Evolutionary conservation across 495 filamentous ascomycete genomes (phyloP).

Genomic region (Tetracladium setigerum): DNA sequence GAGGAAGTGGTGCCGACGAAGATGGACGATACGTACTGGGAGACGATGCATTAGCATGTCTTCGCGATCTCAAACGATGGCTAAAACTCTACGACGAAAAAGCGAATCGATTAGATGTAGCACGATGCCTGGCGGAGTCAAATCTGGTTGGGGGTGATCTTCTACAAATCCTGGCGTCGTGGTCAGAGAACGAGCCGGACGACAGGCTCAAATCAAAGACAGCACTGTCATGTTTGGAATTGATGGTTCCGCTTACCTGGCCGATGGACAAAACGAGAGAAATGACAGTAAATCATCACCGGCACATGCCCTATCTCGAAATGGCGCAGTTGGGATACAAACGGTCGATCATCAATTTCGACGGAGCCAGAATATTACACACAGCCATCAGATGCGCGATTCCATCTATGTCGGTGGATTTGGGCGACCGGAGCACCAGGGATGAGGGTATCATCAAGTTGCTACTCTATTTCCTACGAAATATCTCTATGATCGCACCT

Average conservation of each 20-base stretch:
- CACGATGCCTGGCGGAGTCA: conserved; percentile 82
- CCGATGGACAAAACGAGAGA: conserved; percentile 73
- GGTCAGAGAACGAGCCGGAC: conserved; percentile 59
- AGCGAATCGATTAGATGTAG: conserved; percentile 89
- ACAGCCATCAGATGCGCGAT: conserved; percentile 73
- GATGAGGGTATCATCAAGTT: conserved; percentile 94
- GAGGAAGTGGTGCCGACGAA: conserved; percentile 74
- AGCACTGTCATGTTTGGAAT: conserved; percentile 79
- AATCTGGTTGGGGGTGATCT: conserved; percentile 90
- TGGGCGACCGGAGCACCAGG: conserved; percentile 64
- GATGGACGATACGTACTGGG: conserved; percentile 81
- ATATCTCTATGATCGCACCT: conserved; percentile 75
- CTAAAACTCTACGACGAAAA: conserved; percentile 91
- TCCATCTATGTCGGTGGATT: conserved; percentile 75
- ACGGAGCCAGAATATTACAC: conserved; percentile 65
- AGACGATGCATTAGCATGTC: conserved; percentile 84
- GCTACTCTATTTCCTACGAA: conserved; percentile 80
- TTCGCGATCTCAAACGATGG: conserved; percentile 92
- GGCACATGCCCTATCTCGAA: conserved; percentile 82
- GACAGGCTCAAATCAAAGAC: conserved; percentile 70
- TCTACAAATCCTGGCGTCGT: conserved; percentile 76
- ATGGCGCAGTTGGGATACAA: conserved; percentile 87
- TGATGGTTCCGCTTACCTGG: conserved; percentile 94
- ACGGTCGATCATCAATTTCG: conserved; percentile 72
- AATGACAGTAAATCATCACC: conserved; percentile 89